Conservation (phyloP, 1,284 basidiomycete species). For the Rhodotorula sp. region DNA sequence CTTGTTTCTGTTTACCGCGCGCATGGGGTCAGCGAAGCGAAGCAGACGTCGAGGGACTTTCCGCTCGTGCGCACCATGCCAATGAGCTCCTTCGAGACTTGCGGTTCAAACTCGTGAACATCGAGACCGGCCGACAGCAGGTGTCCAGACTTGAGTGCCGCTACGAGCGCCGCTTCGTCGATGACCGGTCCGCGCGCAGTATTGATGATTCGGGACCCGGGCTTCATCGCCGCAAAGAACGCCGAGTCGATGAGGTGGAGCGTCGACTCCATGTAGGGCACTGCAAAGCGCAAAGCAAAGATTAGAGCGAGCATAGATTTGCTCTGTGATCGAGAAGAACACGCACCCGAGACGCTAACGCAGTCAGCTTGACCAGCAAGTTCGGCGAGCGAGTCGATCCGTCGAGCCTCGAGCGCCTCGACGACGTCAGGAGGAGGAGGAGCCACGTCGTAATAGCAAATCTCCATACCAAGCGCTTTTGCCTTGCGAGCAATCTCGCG, state of each 20-base stretch:
- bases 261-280: slow-evolving; percentile 7
- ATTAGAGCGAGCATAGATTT: background rate
- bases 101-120: slow-evolving; percentile 13
- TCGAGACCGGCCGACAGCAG: slow-evolving; percentile 5
- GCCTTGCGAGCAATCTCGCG: slow-evolving; percentile 10
- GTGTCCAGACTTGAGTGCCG: slow-evolving; percentile 10
- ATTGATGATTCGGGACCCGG: slow-evolving; percentile 9
- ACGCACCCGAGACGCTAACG: slow-evolving; percentile 9
- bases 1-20: background rate
- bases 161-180: slow-evolving; percentile 3
- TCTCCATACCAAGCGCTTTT: background rate
- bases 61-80: slow-evolving; percentile 1
- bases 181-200: slow-evolving; percentile 14
- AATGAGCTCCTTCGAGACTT: slow-evolving; percentile 7
- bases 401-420: background rate
- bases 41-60: background rate
- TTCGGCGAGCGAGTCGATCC: slow-evolving; percentile 1
- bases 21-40: too few relatives aligned
- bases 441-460: slow-evolving; percentile 12
- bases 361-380: slow-evolving; percentile 5
- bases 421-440: background rate
- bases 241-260: slow-evolving; percentile 7
- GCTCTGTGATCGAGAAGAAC: background rate
- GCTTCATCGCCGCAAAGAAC: slow-evolving; percentile 4
- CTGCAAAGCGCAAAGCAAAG: background rate